A percentile compares a stretch with the other conserved stretches of the same genome.
Conservation (phyloP, 1,139 yeast species). For the Scheffersomyces lignicola region DNA sequence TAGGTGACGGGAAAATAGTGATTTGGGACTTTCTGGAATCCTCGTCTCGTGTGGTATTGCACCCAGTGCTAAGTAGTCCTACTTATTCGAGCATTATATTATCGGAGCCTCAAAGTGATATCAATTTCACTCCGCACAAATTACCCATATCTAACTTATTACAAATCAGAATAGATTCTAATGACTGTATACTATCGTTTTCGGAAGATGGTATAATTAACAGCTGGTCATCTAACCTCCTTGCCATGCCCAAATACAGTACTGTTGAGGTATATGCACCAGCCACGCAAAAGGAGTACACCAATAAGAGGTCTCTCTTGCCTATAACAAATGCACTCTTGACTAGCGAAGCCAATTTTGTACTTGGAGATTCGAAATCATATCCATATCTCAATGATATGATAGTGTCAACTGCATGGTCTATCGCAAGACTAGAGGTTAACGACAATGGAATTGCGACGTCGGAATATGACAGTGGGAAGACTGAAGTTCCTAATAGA, state of each 20-base stretch:
- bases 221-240: constrained; percentile 41
- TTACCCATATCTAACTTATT: constrained; percentile 10
- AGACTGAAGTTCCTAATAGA: neutral
- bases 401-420: neutral
- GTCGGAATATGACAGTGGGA: neutral
- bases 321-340: constrained; percentile 27
- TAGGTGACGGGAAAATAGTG: constrained; percentile 36
- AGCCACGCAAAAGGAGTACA: constrained; percentile 9
- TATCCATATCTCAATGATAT: constrained; percentile 1
- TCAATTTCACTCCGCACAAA: constrained; percentile 7
- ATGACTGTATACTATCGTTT: constrained; percentile 29
- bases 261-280: constrained; percentile 16
- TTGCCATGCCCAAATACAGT: constrained; percentile 31
- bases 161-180: constrained; percentile 23
- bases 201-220: constrained; percentile 39
- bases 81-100: constrained; percentile 11
- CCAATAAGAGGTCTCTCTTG: constrained; percentile 30
- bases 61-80: constrained; percentile 33
- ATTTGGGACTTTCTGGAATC: constrained; percentile 36
- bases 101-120: neutral
- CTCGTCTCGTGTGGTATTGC: constrained; percentile 16
- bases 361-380: constrained; percentile 2
- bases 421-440: neutral
- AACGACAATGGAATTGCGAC: neutral
- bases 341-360: constrained; percentile 16